Conservation (phyloP, 1,284 basidiomycete genomes). For the Rhodotorula sp. region DNA sequence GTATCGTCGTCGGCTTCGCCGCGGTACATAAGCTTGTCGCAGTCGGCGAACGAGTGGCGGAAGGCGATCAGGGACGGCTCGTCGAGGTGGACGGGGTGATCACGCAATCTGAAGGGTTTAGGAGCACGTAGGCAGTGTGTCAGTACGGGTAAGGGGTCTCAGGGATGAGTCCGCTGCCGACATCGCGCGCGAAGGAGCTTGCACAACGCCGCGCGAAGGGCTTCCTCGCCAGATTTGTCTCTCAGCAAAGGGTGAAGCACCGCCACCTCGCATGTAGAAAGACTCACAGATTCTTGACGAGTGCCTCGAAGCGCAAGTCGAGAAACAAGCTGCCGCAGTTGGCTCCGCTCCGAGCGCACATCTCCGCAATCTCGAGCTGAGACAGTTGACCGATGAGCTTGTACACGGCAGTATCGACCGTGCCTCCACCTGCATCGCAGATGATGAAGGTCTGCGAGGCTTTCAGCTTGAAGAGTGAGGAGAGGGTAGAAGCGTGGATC, state of each 20-base stretch:
- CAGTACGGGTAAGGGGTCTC: conserved; percentile 51
- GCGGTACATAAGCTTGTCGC: conserved; percentile 71
- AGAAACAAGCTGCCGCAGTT: conserved; percentile 79
- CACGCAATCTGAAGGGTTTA: conserved; percentile 53
- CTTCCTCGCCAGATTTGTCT: no score
- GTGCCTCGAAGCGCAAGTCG: conserved; percentile 72
- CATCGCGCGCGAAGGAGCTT: no score
- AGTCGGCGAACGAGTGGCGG: conserved; percentile 64
- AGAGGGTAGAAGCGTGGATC: conserved; percentile 73
- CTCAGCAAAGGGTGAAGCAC: no score
- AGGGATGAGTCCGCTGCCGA: no score
- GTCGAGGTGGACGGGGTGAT: conserved; percentile 76
- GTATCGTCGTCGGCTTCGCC: conserved; percentile 66
- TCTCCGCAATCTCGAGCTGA: conserved; percentile 76
- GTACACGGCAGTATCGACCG: conserved; percentile 70
- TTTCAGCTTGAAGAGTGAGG: conserved; percentile 68
- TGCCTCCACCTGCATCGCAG: conserved; percentile 76
- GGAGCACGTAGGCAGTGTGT: conserved; percentile 56
- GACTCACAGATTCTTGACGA: conserved; percentile 60
- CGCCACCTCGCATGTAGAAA: no score
- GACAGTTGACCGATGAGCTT: conserved; percentile 72
- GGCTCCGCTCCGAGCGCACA: conserved; percentile 73
- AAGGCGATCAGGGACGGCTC: conserved; percentile 72
- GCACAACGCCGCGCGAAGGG: no score
- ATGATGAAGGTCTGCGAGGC: conserved; percentile 75